Conservation (phyloP, 495 filamentous ascomycete genomes). For the Recurvomyces mirabilis region DNA sequence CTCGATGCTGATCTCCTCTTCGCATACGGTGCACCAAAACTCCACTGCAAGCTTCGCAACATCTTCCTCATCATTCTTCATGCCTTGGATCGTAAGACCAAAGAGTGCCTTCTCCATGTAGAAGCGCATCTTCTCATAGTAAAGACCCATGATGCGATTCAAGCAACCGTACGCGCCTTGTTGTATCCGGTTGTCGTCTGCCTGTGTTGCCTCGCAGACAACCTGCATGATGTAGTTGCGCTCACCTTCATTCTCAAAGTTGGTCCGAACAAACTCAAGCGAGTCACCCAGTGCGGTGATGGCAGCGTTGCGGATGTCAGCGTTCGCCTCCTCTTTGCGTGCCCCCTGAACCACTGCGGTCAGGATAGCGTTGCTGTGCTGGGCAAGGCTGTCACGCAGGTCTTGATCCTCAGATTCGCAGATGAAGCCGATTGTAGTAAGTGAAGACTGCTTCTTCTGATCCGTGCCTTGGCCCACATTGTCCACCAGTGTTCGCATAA, state of each 20-base stretch:
- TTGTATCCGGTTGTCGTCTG: slow-evolving; percentile 76
- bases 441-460: slow-evolving; percentile 82
- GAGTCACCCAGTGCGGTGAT: slow-evolving; percentile 91
- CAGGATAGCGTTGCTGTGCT: slow-evolving; percentile 92
- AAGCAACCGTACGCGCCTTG: slow-evolving; percentile 91
- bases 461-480: slow-evolving; percentile 80
- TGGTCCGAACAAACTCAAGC: slow-evolving; percentile 93
- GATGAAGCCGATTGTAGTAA: slow-evolving; percentile 92
- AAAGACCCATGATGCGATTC: slow-evolving; percentile 94
- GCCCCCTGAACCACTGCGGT: slow-evolving; percentile 96
- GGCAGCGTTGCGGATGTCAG: slow-evolving; percentile 80
- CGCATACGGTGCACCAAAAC: slow-evolving; percentile 99
- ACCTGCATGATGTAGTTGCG: slow-evolving; percentile 99
- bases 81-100: slow-evolving; percentile 94
- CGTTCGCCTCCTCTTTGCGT: slow-evolving; percentile 84
- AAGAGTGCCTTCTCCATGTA: slow-evolving; percentile 99
- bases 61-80: slow-evolving; percentile 96
- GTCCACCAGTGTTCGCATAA: slow-evolving; percentile 76
- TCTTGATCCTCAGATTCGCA: slow-evolving; percentile 90
- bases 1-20: slow-evolving; percentile 94
- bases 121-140: slow-evolving; percentile 99
- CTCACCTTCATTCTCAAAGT: slow-evolving; percentile 98
- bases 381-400: slow-evolving; percentile 64
- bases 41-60: slow-evolving; percentile 96
- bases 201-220: slow-evolving; percentile 95